Percentiles rank a stretch among this genome's conserved stretches.
Conservation (phyloP, 2,329 filamentous ascomycete species). For the Neodidymelliopsis sp. region DNA sequence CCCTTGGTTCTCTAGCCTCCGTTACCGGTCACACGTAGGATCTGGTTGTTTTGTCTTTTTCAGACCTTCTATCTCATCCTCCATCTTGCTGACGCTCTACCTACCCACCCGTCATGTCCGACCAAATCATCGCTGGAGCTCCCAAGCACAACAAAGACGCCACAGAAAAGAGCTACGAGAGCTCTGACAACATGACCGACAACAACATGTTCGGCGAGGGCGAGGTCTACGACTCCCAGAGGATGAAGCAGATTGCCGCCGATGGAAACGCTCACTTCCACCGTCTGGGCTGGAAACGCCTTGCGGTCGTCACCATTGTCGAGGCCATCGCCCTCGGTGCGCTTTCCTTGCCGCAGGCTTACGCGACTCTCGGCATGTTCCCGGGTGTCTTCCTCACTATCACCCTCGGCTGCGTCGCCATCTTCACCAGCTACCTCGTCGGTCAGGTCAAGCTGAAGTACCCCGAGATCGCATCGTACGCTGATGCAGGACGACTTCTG, state of each 20-base stretch:
- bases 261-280: slow-evolving; percentile 24
- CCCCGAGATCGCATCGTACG: slow-evolving; percentile 21
- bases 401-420: slow-evolving; percentile 18
- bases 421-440: slow-evolving; percentile 23
- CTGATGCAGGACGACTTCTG: slow-evolving; percentile 20
- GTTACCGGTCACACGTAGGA: neutral
- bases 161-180: slow-evolving; percentile 10
- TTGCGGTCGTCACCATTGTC: slow-evolving; percentile 24
- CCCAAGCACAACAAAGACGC: slow-evolving; percentile 1
- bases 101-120: slow-evolving; percentile 1
- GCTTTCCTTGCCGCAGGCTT: slow-evolving; percentile 20
- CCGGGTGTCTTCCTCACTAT: slow-evolving; percentile 20
- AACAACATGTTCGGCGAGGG: slow-evolving; percentile 18
- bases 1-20: slow-evolving; percentile 1
- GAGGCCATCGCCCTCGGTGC: slow-evolving; percentile 23
- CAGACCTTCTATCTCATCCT: neutral
- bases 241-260: slow-evolving; percentile 21
- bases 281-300: slow-evolving; percentile 23
- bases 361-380: slow-evolving; percentile 23
- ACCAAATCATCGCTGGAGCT: slow-evolving; percentile 8
- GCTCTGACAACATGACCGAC: slow-evolving; percentile 13
- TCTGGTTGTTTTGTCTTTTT: neutral
- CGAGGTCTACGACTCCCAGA: slow-evolving; percentile 17
- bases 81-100: neutral
- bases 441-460: slow-evolving; percentile 24